Evolutionary conservation across 2,329 filamentous ascomycete genomes (phyloP), one percentile per base, ranked within the genome.

Genomic region (Trichophyton verrucosum): DNA sequence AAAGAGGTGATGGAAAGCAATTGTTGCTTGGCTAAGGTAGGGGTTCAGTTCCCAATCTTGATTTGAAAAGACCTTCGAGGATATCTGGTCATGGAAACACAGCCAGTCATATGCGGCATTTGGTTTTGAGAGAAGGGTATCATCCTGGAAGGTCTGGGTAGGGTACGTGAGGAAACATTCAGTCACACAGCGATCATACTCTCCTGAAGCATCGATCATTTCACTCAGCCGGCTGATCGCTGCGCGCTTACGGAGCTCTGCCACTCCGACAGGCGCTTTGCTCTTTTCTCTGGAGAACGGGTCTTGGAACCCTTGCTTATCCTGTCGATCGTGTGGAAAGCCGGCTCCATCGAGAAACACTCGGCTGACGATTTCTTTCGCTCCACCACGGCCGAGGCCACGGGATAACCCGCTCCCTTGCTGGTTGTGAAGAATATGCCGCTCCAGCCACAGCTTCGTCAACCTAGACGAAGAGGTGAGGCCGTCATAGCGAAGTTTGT

Each of bases 21-120:
- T 81, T 15, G 94, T 82, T 0, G 92, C 86, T 66, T 94, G 88
- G 68, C 86, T 89, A 57, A 97, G 82, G 71, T 99, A 99, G 0
- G 89, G 86, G 0, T 82, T 83, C 15, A 99, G 78, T 73, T 99
- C 94, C 88, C 94, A 99, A 61, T 95, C 91, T 71, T 96, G 92
- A 62, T 83, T 86, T n/a, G 84, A 78, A 70, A 86, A 95, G 1
- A 97, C 81, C 44, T 86, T 84, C 0, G 86, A 85, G 24, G 89
- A 90, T 64, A 95, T 85, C 0, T 80, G 78, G 68, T 97, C 94
- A 73, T 96, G 89, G 74, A 99, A 97, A 72, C 95, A 81, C 60
- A 99, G 82, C 94, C 94, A 99, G 69, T 96, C 92, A 72, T 96
- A 95, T 0, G 89, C 89, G 0, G 82, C 77, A 65, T 87, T 85